Evolutionary conservation across 805 yeast species (phyloP), one percentile per base, ranked within the genome.

Genomic region (Cyberlindnera lachancei): DNA sequence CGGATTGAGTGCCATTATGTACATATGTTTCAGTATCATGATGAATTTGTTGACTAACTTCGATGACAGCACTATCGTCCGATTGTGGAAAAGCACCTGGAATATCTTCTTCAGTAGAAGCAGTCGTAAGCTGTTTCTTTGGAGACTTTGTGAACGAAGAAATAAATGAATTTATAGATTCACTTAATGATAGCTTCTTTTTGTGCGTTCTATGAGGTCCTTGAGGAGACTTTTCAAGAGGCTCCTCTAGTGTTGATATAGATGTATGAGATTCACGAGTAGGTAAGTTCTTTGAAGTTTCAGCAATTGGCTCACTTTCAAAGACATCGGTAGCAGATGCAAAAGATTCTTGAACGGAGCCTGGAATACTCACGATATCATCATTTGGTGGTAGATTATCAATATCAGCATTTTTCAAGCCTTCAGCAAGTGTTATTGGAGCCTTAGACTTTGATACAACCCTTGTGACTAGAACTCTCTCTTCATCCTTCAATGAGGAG

Each of bases 401-500:
- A 10, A 34, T 14, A n/a, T 34, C 35, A n/a, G 33, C 27, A 15
- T 38, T 31, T 25, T 34, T 45, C 36, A 45, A 13, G 8, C 52
- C 52, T 15, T 46, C 43, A 8, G 34, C 34, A 4, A 43, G 25
- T 1, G 31, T 28, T 9, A 42, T 29, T 8, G 52, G 42, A 1
- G 40, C 40, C 11, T 30, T 30, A 3, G 39, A 30, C 15, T 20
- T 23, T 6, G 44, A 32, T 10, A 42, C 25, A 9, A 35, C 38
- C 4, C 31, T 23, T 3, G 53, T 50, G 2, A 15, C 12, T 6
- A 50, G 31, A 14, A 15, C 21, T 40, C 47, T 45, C 13, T 52
- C 56, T 14, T 45, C 52, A 30, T 52, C 53, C 19, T 30, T 41
- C 18, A 52, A 30, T 1, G 55, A 48, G 19, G 37, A 43, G 28